These are phyloP conservation scores for Nepenthes alata DNA, from an alignment of 179 eudicot genomes.

Conservation along the genomic window DNA sequence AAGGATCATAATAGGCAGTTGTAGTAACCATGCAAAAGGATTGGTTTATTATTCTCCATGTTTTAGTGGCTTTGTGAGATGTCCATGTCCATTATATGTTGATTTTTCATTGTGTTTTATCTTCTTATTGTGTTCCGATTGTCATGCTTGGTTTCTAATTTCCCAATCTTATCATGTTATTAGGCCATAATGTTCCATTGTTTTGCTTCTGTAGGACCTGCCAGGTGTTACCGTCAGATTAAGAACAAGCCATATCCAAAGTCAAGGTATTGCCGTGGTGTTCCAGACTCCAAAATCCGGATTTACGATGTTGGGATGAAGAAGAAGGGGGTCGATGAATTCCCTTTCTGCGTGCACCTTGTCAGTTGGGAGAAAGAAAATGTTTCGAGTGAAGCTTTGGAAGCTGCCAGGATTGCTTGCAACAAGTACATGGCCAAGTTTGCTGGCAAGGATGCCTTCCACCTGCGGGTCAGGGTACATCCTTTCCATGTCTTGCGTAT, in stretches of 20 bases:
- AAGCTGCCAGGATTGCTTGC: constrained; percentile 60
- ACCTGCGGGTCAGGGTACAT: constrained; percentile 55
- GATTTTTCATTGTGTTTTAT: too few species aligned
- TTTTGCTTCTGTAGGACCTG: neutral
- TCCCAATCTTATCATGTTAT: too few species aligned
- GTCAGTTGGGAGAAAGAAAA: constrained; percentile 64
- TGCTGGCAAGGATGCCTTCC: constrained; percentile 67
- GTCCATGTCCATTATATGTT: too few species aligned
- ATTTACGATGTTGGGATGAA: constrained; percentile 56
- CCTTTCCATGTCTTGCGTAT: constrained; percentile 63
- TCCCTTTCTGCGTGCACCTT: constrained; percentile 51
- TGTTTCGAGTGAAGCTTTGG: constrained; percentile 51
- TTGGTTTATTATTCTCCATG: too few species aligned
- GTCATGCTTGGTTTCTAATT: too few species aligned
- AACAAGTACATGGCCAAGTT: constrained; percentile 62
- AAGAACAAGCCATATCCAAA: constrained; percentile 2
- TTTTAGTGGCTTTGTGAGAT: too few species aligned
- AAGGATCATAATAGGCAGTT: too few species aligned
- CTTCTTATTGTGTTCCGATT: too few species aligned
- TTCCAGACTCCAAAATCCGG: constrained; percentile 48
- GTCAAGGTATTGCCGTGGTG: constrained; percentile 38
- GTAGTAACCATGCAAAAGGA: too few species aligned
- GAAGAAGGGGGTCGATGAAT: constrained; percentile 50
- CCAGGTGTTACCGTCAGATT: constrained; percentile 2
- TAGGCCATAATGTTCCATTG: too few species aligned